Base-by-base conservation (phyloP, 1,284 basidiomycete species). In the Cutaneotrichosporon cavernicola region DNA sequence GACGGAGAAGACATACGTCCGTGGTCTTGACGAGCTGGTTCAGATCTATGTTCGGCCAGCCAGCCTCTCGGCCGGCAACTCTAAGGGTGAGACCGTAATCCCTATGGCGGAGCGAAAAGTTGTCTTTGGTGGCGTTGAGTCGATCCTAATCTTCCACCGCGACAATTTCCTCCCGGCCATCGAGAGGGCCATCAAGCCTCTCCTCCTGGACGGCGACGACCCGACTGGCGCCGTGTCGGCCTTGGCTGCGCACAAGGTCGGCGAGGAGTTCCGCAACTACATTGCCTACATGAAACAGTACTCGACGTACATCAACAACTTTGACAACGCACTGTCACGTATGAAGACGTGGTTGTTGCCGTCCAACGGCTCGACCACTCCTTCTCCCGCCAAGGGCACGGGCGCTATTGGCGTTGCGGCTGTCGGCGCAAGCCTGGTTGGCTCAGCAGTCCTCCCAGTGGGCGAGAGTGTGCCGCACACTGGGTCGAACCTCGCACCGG, bases 251-350 rank as follows among this genome's bases (percentile, higher is more conserved):
- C 90, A 87, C 67, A 85, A 87, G 32, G 89, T 99, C 40, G 95
- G 92, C 8, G 87, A 89, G 66, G 93, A 91, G 49, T 99, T 99
- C 80, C 83, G 90, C 66, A 90, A 88, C 57, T 93, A 97, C 79
- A 91, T 92, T 47, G 92, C 93, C 9, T 96, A 96, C 83, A 92
- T 97, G 91, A 92, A 86, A 82, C 93, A 97, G 89, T 97, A 97
- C 80, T 94, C 92, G 56, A 90, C 90, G 47, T 97, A 96, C 78
- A 96, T 96, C 84, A 97, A 95, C 81, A 93, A 95, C 77, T 96
- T 96, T 78, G 93, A 97, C 78, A 91, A 89, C 74, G 90, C 92
- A 3, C 86, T 94, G 16, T 86, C 91, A 68, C 87, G 92, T 58
- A 87, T 97, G 73, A 89, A 89, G 77, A 85, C 87, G 62, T 97